phyloP scores from a whole-genome alignment of 2,329 filamentous ascomycete species.

The Fusarium solani-melongenae region DNA sequence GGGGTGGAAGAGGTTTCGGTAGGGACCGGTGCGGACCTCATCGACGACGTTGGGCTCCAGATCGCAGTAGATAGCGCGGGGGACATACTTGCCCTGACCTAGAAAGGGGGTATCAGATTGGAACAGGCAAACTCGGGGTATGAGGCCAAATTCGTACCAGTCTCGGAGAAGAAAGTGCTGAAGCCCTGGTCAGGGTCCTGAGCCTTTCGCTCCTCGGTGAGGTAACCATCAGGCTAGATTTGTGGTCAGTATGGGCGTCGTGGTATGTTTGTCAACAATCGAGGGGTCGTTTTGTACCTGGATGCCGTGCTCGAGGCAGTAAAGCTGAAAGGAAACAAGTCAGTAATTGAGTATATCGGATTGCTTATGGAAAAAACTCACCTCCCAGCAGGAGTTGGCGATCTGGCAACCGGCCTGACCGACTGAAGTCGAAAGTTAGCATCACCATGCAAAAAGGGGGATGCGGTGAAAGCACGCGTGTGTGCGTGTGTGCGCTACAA shows the following conservation, averaged over 20 bases:
- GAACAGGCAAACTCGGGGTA: background rate
- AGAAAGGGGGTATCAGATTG: slow-evolving; percentile 36
- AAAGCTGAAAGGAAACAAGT: slow-evolving; percentile 72
- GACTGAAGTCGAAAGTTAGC: slow-evolving; percentile 76
- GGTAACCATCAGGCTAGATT: slow-evolving; percentile 91
- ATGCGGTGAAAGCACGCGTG: slow-evolving; percentile 57
- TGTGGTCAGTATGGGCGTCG: slow-evolving; percentile 23
- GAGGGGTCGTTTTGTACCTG: slow-evolving; percentile 73
- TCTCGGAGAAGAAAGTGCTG: slow-evolving; percentile 99
- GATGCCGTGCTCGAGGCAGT: slow-evolving; percentile 99
- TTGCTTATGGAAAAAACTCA: slow-evolving; percentile 63
- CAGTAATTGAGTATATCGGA: slow-evolving; percentile 43
- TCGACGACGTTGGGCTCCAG: slow-evolving; percentile 99
- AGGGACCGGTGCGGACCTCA: slow-evolving; percentile 96
- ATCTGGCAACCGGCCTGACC: slow-evolving; percentile 99
- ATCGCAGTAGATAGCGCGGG: slow-evolving; percentile 99
- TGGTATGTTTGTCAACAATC: slow-evolving; percentile 35
- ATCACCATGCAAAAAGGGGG: slow-evolving; percentile 39
- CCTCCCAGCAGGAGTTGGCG: slow-evolving; percentile 99
- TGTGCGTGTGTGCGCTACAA: slow-evolving; percentile 40
- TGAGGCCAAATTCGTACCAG: slow-evolving; percentile 71
- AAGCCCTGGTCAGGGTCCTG: slow-evolving; percentile 95
- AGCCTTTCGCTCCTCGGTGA: slow-evolving; percentile 97
- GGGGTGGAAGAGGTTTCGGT: slow-evolving; percentile 97
- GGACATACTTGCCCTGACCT: slow-evolving; percentile 99